These are phyloP conservation scores for Botrytis aclada DNA, from an alignment of 2,329 filamentous ascomycete genomes.

Conservation along the genomic window DNA sequence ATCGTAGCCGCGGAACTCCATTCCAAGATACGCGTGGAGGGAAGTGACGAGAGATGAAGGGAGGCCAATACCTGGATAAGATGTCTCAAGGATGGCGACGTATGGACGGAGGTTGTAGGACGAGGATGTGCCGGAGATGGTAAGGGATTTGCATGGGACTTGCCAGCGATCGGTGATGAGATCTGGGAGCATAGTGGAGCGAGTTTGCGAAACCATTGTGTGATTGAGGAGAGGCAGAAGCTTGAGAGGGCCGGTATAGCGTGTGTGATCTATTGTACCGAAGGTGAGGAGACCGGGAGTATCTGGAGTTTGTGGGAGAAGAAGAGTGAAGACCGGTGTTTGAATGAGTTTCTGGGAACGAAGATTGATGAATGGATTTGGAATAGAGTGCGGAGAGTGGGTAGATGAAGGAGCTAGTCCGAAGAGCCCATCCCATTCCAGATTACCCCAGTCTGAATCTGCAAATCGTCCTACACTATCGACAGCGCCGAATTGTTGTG, in stretches of 20 bases:
- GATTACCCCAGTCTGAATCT: conserved; percentile 13
- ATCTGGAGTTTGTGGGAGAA: not conserved
- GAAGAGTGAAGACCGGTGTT: conserved; percentile 1
- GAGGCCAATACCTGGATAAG: conserved; percentile 5
- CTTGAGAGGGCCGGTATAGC: not conserved
- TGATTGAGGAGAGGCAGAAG: not conserved
- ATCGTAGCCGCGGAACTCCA: not conserved
- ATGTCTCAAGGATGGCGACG: conserved; percentile 3
- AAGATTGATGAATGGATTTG: not conserved
- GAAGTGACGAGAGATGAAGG: conserved; percentile 1
- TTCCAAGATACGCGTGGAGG: not conserved
- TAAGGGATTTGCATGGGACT: not conserved
- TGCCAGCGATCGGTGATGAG: conserved; percentile 5
- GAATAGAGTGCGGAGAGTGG: not conserved
- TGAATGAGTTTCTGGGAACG: not conserved
- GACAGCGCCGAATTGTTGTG: conserved; percentile 5
- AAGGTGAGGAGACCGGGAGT: conserved; percentile 3
- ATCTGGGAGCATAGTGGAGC: not conserved
- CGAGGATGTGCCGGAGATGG: conserved; percentile 2
- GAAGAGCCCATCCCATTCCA: conserved; percentile 16
- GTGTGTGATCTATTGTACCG: not conserved
- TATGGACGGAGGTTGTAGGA: not conserved
- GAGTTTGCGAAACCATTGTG: not conserved
- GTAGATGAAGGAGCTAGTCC: conserved; percentile 1
- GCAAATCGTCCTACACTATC: not conserved